Conservation (phyloP, 352 stramenopile species). For the Plasmopara viticola region DNA sequence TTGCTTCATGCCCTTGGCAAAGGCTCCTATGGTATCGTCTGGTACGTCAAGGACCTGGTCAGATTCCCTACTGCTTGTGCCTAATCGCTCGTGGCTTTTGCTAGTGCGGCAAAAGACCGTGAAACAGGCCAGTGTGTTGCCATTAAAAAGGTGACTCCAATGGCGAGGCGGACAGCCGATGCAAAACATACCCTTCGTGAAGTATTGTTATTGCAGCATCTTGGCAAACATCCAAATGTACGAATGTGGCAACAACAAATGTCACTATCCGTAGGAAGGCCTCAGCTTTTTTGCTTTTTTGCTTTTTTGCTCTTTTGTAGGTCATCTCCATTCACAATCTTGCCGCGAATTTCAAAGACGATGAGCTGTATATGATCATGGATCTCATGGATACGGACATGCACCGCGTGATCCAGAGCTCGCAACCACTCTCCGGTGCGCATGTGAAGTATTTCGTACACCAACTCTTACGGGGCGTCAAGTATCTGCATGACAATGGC, state of each 20-base stretch:
- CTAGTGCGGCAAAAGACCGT: constrained; percentile 67
- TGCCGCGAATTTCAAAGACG: constrained; percentile 79
- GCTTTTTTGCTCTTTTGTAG: too few relatives aligned
- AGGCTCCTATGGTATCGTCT: constrained; percentile 90
- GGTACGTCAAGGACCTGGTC: constrained; percentile 23
- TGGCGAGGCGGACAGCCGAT: constrained; percentile 73
- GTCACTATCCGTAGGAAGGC: background rate
- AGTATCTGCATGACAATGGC: constrained; percentile 69
- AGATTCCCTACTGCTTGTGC: background rate
- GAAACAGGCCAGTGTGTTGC: constrained; percentile 74
- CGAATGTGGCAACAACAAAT: constrained; percentile 1
- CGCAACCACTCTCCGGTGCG: constrained; percentile 58
- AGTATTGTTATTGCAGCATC: constrained; percentile 78
- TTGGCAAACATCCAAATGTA: constrained; percentile 85
- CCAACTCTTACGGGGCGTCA: constrained; percentile 84
- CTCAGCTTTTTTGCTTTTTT: background rate
- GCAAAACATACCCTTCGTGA: constrained; percentile 88
- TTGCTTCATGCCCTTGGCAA: constrained; percentile 87
- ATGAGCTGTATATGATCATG: constrained; percentile 95
- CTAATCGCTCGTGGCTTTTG: background rate
- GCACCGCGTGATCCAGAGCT: constrained; percentile 84
- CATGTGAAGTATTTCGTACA: constrained; percentile 90
- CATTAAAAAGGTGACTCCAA: constrained; percentile 89
- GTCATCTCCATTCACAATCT: constrained; percentile 81
- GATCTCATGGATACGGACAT: constrained; percentile 93